Conservation (phyloP, 2,329 filamentous ascomycete genomes). For the Volutella citrinella region DNA sequence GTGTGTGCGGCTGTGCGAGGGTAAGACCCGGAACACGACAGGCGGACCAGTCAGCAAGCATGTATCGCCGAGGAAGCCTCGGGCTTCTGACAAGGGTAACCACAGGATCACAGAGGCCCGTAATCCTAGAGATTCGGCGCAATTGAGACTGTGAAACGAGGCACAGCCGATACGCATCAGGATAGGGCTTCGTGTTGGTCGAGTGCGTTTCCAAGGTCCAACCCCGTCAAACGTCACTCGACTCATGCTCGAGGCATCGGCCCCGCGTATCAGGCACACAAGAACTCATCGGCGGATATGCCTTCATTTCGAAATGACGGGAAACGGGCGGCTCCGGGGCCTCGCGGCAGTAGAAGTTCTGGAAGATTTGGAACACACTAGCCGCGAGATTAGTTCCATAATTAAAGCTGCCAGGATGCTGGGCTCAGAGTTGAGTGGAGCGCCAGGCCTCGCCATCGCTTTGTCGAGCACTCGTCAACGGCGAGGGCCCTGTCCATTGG, state of each 20-base stretch:
- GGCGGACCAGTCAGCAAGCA: too few relatives aligned
- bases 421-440: constrained; percentile 26
- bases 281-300: too few relatives aligned
- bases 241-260: too few relatives aligned
- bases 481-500: too few relatives aligned
- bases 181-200: constrained; percentile 14
- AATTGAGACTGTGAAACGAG: too few relatives aligned
- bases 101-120: constrained; percentile 18
- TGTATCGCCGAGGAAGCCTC: too few relatives aligned
- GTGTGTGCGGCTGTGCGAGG: constrained; percentile 1
- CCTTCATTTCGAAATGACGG: too few relatives aligned
- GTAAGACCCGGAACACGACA: constrained; percentile 5
- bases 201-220: too few relatives aligned
- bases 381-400: constrained; percentile 26
- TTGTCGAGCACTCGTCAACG: too few relatives aligned
- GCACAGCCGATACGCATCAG: too few relatives aligned
- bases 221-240: too few relatives aligned
- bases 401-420: constrained; percentile 19
- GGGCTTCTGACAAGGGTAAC: constrained; percentile 9
- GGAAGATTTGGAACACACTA: constrained; percentile 29
- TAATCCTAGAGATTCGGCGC: constrained; percentile 16
- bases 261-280: too few relatives aligned
- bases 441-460: constrained; percentile 13
- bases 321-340: constrained; percentile 17
- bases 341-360: constrained; percentile 26